Conservation (phyloP, 768 basidiomycete genomes). For the Leccinum arenicola region DNA sequence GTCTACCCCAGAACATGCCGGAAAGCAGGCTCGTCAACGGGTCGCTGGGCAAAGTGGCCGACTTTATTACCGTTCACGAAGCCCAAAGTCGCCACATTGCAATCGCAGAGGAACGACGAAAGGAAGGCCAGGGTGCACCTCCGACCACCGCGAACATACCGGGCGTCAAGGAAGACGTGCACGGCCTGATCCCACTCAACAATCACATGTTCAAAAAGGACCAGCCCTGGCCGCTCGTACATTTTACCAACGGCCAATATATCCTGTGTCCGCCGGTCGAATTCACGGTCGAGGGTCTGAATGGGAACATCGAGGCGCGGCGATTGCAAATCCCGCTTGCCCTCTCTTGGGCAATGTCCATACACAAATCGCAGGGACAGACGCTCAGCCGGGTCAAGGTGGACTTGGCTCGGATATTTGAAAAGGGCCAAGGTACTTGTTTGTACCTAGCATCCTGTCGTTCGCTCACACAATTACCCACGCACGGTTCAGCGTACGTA, state of each 20-base stretch:
- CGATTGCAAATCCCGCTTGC: conserved; percentile 71
- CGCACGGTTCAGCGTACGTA: conserved; percentile 29
- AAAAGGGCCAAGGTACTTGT: conserved; percentile 60
- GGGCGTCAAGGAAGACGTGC: background rate
- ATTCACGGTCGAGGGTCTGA: conserved; percentile 34
- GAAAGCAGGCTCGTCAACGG: conserved; percentile 70
- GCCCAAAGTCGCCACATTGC: conserved; percentile 26
- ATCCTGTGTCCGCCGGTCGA: conserved; percentile 33
- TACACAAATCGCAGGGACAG: conserved; percentile 98
- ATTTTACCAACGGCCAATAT: conserved; percentile 30
- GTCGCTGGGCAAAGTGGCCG: conserved; percentile 73
- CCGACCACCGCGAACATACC: conserved; percentile 2
- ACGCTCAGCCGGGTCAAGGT: conserved; percentile 93
- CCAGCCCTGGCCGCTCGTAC: conserved; percentile 34
- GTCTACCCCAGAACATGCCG: conserved; percentile 28
- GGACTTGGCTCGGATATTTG: conserved; percentile 87
- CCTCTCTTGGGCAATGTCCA: conserved; percentile 96
- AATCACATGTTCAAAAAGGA: conserved; percentile 11
- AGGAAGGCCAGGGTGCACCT: conserved; percentile 4
- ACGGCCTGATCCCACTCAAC: conserved; percentile 21
- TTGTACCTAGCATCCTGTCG: background rate
- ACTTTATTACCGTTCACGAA: conserved; percentile 30
- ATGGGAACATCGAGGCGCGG: conserved; percentile 34
- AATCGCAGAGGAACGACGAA: conserved; percentile 29
- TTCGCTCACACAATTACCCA: conserved; percentile 2